Evolutionary conservation across 495 filamentous ascomycete genomes (phyloP), one percentile per base, ranked within the genome.

Genomic region (Tuber borchii): DNA sequence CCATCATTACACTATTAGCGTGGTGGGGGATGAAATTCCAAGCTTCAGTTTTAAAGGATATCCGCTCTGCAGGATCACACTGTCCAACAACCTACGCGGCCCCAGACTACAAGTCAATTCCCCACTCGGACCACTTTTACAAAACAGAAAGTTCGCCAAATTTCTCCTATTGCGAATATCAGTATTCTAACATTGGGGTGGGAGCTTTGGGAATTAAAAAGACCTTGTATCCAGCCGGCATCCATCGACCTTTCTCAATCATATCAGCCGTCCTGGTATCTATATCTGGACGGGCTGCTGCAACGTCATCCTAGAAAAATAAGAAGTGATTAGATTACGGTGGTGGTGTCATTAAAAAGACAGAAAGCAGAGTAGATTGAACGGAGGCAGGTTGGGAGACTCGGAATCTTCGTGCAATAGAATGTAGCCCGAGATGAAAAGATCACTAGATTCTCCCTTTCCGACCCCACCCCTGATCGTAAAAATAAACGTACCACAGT

Each of bases 171-270:
- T 82, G 48, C 42, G 68, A n/a, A n/a, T 42, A 77, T 80, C 61
- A 80, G 70, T 20, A 14, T 43, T 69, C 73, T 12, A 31, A 61
- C 19, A 73, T 34, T 31, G 39, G 45, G 44, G n/a, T 39, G 20
- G 8, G 40, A 69, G 5, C 56, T 34, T 65, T 16, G 56, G 56
- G 26, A 48, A 37, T 39, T 46, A 14, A 37, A 51, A 37, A 26
- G 74, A 93, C 94, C 93, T 97, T 97, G 91, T 99, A 99, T 84
- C 96, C 96, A 71, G 96, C 93, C 81, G 95, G 93, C 86, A 89
- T 87, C 96, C 96, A 99, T 88, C 94, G 92, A 86, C 95, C 94
- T 89, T 94, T 97, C 84, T 91, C 92, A 71, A 98, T 93, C 84
- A 98, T 88, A 86, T 94, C 89, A 76, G 91, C 86, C 74, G 93